phyloP scores from a whole-genome alignment of 2,329 filamentous ascomycete species.

The Fusarium avenaceum region DNA sequence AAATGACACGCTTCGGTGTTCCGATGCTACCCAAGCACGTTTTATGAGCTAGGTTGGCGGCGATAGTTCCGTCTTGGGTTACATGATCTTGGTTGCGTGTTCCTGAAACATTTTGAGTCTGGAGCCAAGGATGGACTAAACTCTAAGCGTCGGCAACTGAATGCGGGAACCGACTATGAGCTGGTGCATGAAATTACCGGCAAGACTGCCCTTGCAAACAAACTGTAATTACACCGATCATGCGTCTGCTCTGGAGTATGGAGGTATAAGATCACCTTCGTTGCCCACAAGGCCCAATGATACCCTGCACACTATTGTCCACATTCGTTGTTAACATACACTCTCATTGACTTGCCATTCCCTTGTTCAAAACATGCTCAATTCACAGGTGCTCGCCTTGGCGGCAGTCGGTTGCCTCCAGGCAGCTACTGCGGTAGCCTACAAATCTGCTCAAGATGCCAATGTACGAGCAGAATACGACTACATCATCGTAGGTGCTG shows the following conservation, averaged over 20 bases:
- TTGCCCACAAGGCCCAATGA: neutral
- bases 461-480: slow-evolving; percentile 33
- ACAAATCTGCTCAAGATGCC: neutral
- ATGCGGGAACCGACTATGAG: slow-evolving; percentile 9
- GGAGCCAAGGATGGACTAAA: neutral
- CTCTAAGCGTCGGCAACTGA: slow-evolving; percentile 19
- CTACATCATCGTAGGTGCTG: slow-evolving; percentile 71
- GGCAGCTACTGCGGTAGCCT: neutral
- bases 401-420: slow-evolving; percentile 17
- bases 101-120: slow-evolving; percentile 22
- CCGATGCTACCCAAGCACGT: slow-evolving; percentile 5
- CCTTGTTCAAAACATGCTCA: slow-evolving; percentile 6
- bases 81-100: neutral
- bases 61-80: slow-evolving; percentile 17
- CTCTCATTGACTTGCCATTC: neutral
- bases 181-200: neutral
- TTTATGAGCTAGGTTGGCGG: slow-evolving; percentile 26
- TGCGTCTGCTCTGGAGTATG: neutral
- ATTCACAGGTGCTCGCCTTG: neutral
- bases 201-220: neutral
- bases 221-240: neutral
- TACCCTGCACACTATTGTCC: neutral
- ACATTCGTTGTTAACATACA: neutral
- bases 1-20: neutral
- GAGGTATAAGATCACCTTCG: slow-evolving; percentile 12